phyloP scores from a whole-genome alignment of 176 grass and related monocot genomes.

The Carex parvula region DNA sequence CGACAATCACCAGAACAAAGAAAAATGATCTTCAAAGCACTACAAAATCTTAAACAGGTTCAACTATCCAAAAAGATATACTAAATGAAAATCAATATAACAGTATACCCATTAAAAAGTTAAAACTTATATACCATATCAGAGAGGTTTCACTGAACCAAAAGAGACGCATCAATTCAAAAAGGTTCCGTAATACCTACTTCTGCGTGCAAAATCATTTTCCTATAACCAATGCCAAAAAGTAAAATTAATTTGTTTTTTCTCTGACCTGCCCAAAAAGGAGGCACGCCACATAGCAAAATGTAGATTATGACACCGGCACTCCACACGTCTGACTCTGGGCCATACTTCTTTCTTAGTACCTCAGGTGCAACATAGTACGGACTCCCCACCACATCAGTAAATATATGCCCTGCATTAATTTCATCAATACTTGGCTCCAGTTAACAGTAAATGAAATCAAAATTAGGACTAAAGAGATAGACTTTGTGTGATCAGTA shows the following conservation, averaged over 20 bases:
- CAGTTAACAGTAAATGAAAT: slow-evolving; percentile 5
- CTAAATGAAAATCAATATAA: neutral
- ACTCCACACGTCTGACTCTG: slow-evolving; percentile 87
- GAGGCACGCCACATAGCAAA: slow-evolving; percentile 75
- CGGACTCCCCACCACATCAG: slow-evolving; percentile 84
- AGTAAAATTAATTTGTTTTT: neutral
- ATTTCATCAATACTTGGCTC: neutral
- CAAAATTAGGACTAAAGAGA: neutral
- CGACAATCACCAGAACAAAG: neutral
- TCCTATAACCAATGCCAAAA: neutral
- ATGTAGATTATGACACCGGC: slow-evolving; percentile 95
- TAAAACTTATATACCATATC: neutral
- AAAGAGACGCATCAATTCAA: neutral
- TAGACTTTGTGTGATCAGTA: neutral
- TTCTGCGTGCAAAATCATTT: neutral
- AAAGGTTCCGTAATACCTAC: neutral
- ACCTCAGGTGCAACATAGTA: slow-evolving; percentile 94
- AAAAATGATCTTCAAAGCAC: neutral
- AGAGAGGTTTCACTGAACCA: neutral
- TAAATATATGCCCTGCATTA: slow-evolving; percentile 68
- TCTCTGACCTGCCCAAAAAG: slow-evolving; percentile 79
- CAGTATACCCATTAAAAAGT: neutral
- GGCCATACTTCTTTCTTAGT: slow-evolving; percentile 76
- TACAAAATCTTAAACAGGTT: neutral
- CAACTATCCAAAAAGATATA: neutral